These are phyloP conservation scores for Alternaria panax DNA, from an alignment of 2,329 filamentous ascomycete species.

Conservation along the genomic window DNA sequence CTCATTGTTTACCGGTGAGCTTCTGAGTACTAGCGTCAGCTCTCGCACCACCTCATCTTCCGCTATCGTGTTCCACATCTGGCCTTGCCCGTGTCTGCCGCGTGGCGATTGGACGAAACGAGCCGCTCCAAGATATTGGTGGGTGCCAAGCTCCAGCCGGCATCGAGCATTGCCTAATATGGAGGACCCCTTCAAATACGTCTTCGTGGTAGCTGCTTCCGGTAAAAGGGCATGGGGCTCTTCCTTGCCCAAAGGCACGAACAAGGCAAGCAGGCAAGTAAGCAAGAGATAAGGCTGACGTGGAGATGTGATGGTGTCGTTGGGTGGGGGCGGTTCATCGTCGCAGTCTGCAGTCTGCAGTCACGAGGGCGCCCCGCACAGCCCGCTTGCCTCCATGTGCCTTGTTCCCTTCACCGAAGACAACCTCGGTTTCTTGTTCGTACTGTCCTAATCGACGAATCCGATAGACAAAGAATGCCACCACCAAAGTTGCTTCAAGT, in stretches of 20 bases:
- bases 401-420: background rate
- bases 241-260: background rate
- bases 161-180: background rate
- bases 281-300: background rate
- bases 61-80: background rate
- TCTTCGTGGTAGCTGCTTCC: background rate
- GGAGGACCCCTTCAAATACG: background rate
- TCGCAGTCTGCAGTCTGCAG: background rate
- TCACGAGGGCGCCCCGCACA: background rate
- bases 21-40: background rate
- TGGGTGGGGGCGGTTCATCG: background rate
- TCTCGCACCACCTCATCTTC: background rate
- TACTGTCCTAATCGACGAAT: background rate
- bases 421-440: background rate
- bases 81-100: background rate
- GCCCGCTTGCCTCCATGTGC: background rate
- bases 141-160: background rate
- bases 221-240: background rate
- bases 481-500: background rate
- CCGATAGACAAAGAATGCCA: background rate
- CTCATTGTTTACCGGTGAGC: background rate
- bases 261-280: background rate
- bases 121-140: background rate
- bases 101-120: background rate
- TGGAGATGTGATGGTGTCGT: background rate